Evolutionary conservation across 176 grass and related monocot species (phyloP), one percentile per base, ranked within the genome.

Genomic region (Aechmea fasciata): DNA sequence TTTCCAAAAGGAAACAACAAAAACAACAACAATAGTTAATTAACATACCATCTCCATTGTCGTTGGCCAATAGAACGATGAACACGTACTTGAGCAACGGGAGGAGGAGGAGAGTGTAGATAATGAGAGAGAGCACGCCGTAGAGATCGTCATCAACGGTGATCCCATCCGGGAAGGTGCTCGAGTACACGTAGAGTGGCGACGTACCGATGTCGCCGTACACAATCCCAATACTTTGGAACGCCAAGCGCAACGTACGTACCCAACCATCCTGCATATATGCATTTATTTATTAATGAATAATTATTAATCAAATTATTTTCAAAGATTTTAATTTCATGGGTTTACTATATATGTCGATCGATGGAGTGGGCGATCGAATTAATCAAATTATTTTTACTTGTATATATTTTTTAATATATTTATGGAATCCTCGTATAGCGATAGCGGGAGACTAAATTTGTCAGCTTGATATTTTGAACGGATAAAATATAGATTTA

Each of bases 191-290:
- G 10, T 90, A 90, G 48, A 90, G 83, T 1, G 87, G 87, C 11
- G 87, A 86, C 41, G 83, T 90, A 10, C 87, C 83, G 50, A 90
- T 80, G 80, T 90, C 87, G 48, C 87, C 87, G 63, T 86, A 90
- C 63, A 90, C 87, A 5, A 90, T 79, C 22, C 87, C 87, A 65
- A 90, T 52, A 73, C 87, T 90, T 71, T 90, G 87, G 76, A 86
- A 86, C 51, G 87, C 87, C 66, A 90, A 28, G 33, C 72, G 63
- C 14, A 82, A 71, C 70, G 75, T 85, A 2, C 79, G 82, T 9
- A 49, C 69, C 87, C 87, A 90, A 55, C 78, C 71, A 49, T 72
- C 81, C 85, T 87, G 77, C 20, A 57, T 72, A n/a, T 72, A n/a
- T 41, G 3, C 48, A 6, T 23, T 74, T 25, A 74, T 47, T 61